Evolutionary conservation across 768 basidiomycete genomes (phyloP), one percentile per base, ranked within the genome.

Genomic region (Trametes gibbosa): DNA sequence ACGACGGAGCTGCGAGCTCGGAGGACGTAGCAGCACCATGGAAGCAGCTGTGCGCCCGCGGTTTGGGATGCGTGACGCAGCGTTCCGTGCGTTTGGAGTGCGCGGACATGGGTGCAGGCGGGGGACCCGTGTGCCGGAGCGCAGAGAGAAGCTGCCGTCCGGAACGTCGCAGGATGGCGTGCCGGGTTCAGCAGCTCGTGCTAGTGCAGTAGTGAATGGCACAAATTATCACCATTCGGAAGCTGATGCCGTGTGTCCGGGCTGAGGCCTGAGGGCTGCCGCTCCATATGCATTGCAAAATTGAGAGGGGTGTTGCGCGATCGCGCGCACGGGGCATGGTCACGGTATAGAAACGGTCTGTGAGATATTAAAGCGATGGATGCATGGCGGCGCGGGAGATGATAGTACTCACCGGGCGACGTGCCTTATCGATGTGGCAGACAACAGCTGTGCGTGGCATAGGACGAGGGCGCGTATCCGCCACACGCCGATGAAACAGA

Each of bases 341-440:
- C 29, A 32, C 29, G 29, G 29, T 32, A 32, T 32, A 46, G 53
- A 46, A 55, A 46, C 34, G 35, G 45, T 48, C 16, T 37, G 16
- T 17, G 45, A 55, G 43, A 55, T 47, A 55, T 54, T 43, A 37
- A n/a, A 35, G 45, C 40, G n/a, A 39, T 49, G 55, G 32, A 32
- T 32, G 47, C 47, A 48, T n/a, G n/a, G n/a, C n/a, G n/a, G 37
- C 29, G 25, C 21, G 5, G 39, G 13, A n/a, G 46, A 35, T 27
- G 16, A 39, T 17, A 21, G 47, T 32, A 19, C 47, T 49, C 21
- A 42, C 41, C 32, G 39, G 40, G 48, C 53, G 52, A 50, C 59
- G 59, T 47, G 59, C 53, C 53, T 60, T 60, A 60, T 60, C 59
- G 53, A 60, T 60, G 46, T 32, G 23, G 35, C 17, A 39, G 29